Evolutionary conservation across 768 basidiomycete species (phyloP).

Genomic region (Mycena filopes): DNA sequence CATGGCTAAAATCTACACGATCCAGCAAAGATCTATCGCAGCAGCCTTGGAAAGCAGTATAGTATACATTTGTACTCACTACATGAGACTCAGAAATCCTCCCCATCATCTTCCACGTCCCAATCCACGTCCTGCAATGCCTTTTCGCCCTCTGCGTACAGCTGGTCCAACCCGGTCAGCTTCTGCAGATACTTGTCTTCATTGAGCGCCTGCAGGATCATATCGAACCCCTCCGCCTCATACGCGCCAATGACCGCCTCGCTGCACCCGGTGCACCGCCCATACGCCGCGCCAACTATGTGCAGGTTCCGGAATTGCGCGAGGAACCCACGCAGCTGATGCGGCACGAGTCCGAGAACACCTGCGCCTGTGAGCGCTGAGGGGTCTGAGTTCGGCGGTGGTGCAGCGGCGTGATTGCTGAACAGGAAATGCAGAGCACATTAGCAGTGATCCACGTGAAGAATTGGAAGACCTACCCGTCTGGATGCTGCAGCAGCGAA

Average conservation of each 20-base stretch:
- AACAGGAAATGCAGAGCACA: not conserved
- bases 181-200: constrained; percentile 79
- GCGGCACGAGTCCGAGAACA: constrained; percentile 90
- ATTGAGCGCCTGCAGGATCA: constrained; percentile 86
- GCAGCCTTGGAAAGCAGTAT: not conserved
- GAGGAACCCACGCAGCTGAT: constrained; percentile 92
- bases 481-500: constrained; percentile 89
- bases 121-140: constrained; percentile 79
- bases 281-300: constrained; percentile 88
- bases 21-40: not conserved
- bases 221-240: constrained; percentile 78
- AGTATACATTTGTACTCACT: not conserved
- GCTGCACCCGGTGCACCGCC: constrained; percentile 91
- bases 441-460: not conserved
- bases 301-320: constrained; percentile 87
- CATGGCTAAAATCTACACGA: constrained; percentile 17
- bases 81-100: constrained; percentile 37
- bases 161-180: constrained; percentile 81
- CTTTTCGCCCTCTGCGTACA: constrained; percentile 81
- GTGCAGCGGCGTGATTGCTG: constrained; percentile 72
- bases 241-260: constrained; percentile 86
- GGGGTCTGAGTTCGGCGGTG: constrained; percentile 56
- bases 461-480: constrained; percentile 64
- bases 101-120: constrained; percentile 68
- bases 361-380: constrained; percentile 46